phyloP scores from a whole-genome alignment of 257 asterid species.

The Paraleonurus japonicus region DNA sequence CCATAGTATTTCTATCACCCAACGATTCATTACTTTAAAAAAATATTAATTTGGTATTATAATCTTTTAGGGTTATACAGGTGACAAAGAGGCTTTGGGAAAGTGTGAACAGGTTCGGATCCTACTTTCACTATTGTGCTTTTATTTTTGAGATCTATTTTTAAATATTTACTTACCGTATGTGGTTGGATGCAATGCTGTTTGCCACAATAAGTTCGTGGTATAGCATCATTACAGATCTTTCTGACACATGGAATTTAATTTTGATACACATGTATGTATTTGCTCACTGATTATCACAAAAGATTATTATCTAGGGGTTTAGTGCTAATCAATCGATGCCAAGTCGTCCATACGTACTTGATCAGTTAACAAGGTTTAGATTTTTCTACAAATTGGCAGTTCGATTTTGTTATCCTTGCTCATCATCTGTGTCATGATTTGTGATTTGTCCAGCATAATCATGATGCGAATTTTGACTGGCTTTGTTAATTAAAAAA shows the following conservation, averaged over 20 bases:
- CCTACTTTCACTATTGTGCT: constrained; percentile 17
- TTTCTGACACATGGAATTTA: neutral
- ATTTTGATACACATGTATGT: neutral
- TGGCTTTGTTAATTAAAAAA: neutral
- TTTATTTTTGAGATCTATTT: neutral
- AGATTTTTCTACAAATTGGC: neutral
- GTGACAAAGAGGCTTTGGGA: constrained; percentile 78
- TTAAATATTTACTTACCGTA: neutral
- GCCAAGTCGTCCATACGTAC: neutral
- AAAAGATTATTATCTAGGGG: neutral
- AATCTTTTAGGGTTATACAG: constrained; percentile 63
- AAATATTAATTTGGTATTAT: constrained; percentile 25
- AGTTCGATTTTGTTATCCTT: neutral
- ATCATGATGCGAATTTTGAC: neutral
- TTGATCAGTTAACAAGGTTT: neutral
- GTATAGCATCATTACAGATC: neutral
- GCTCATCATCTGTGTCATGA: neutral
- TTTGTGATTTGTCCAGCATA: neutral
- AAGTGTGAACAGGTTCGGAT: constrained; percentile 90
- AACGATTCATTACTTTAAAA: constrained; percentile 4
- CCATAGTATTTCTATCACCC: neutral
- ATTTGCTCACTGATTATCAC: neutral
- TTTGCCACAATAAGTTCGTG: neutral
- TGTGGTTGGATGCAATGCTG: neutral
- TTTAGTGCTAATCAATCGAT: neutral